Evolutionary conservation across 768 basidiomycete species (phyloP), one percentile per base, ranked within the genome.

Genomic region (Tricholoma furcatifolium): DNA sequence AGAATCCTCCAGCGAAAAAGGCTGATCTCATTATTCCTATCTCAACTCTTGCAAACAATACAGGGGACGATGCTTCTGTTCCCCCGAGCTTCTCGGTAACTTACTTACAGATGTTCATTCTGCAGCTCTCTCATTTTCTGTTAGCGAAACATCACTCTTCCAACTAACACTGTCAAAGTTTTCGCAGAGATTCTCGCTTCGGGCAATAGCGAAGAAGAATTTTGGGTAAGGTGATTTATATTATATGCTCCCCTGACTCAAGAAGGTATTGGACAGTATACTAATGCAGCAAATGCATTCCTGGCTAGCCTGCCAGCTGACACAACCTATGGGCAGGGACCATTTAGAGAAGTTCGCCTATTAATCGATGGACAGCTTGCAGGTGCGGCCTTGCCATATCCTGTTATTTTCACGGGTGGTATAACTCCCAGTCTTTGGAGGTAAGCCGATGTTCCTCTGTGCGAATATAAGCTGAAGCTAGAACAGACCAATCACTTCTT

Each of bases 391-490:
- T 79, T 78, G 58, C 78, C 79, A 1, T 81, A 79, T 53, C 67
- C 80, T 69, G 79, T 81, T 15, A 81, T 90, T 39, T 91, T 90
- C 61, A 91, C 87, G 0, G 90, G 90, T 12, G 88, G 87, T 0
- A 80, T 89, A 54, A 74, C 81, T 11, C 89, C 88, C 1, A 71
- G 80, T 1, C 76, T 82, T 27, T 91, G 89, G 88, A 78, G 83
- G 84, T 84, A 47, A 41, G 57, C 23, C 11, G 2, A 23, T 27
- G 23, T 34, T 30, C n/a, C 31, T 4, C 18, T 23, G 17, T 17
- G 14, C 21, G 34, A 17, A 15, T 38, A 12, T 21, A 20, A 41
- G 24, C 14, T 21, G 12, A 17, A 18, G 11, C 14, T 35, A 27
- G 27, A 7, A 8, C 43, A 84, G 85, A 44, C 88, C 88, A 1